Conservation (phyloP, 2,329 filamentous ascomycete genomes). For the Lachnellula cervina region DNA sequence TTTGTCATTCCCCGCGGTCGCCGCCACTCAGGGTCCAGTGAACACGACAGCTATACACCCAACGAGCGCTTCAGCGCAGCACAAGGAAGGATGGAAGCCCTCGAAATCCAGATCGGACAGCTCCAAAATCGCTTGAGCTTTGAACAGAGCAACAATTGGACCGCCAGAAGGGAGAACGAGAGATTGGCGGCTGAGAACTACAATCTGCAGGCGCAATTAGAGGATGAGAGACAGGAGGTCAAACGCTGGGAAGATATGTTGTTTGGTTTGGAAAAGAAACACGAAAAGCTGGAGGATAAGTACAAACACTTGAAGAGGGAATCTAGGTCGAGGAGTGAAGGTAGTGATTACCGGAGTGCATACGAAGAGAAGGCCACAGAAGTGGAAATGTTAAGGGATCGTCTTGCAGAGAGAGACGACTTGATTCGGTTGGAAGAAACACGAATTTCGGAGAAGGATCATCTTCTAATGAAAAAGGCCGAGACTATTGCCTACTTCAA, state of each 20-base stretch:
- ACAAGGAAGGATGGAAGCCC: constrained; percentile 13
- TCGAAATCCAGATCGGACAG: constrained; percentile 10
- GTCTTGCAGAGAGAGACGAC: constrained; percentile 16
- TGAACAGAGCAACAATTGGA: constrained; percentile 17
- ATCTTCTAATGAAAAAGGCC: constrained; percentile 7
- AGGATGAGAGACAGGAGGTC: constrained; percentile 11
- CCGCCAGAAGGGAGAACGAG: constrained; percentile 11
- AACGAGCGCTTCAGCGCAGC: constrained; percentile 18
- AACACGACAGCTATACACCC: constrained; percentile 1
- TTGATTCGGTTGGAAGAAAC: constrained; percentile 10
- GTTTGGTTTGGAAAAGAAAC: constrained; percentile 11
- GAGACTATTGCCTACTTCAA: constrained; percentile 5
- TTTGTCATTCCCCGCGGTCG: constrained; percentile 11
- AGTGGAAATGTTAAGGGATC: constrained; percentile 15
- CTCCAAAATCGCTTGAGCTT: constrained; percentile 18
- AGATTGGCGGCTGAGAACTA: constrained; percentile 16
- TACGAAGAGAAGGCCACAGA: constrained; percentile 24
- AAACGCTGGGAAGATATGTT: constrained; percentile 13
- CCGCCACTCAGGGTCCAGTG: constrained; percentile 2
- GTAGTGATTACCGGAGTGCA: constrained; percentile 11
- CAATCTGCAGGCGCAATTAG: constrained; percentile 12
- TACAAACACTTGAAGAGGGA: constrained; percentile 15
- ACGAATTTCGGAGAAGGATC: constrained; percentile 17
- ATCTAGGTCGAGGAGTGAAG: neutral
- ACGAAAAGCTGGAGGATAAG: constrained; percentile 21